Conservation (phyloP, 1,284 basidiomycete species). For the Calocybe gambosa region DNA sequence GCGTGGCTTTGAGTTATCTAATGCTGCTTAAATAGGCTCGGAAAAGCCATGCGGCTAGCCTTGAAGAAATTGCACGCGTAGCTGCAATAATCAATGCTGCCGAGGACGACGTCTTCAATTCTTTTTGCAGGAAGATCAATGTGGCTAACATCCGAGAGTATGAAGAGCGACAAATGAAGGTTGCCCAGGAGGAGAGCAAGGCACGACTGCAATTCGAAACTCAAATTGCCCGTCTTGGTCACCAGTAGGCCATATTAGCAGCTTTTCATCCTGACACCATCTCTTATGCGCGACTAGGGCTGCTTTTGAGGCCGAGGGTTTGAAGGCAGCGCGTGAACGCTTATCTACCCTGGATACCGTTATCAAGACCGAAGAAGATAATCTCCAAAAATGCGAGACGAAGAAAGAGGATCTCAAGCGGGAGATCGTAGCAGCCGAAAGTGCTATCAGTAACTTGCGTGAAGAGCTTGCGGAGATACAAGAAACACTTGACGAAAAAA, state of each 20-base stretch:
- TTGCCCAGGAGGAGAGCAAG: constrained; percentile 83
- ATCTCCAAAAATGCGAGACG: constrained; percentile 51
- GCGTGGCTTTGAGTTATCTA: background rate
- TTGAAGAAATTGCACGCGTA: constrained; percentile 52
- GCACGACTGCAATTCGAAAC: constrained; percentile 81
- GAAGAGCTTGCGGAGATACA: constrained; percentile 59
- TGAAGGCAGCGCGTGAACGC: constrained; percentile 61
- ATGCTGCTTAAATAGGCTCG: constrained; percentile 39
- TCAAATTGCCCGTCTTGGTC: constrained; percentile 81
- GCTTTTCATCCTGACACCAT: constrained; percentile 2
- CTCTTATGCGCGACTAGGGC: constrained; percentile 51
- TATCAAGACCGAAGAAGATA: constrained; percentile 50
- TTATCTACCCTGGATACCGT: constrained; percentile 51
- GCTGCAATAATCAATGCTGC: constrained; percentile 63
- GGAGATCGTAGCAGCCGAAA: constrained; percentile 63
- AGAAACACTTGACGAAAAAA: constrained; percentile 62
- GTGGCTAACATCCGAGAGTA: constrained; percentile 89
- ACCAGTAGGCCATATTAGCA: constrained; percentile 59
- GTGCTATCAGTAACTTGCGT: constrained; percentile 52
- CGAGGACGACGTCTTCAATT: constrained; percentile 76
- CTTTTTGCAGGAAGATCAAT: constrained; percentile 80
- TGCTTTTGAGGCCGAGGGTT: constrained; percentile 74
- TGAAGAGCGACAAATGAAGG: constrained; percentile 86
- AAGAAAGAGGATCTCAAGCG: constrained; percentile 53
- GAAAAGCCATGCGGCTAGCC: constrained; percentile 44